These are phyloP conservation scores for Magnolia changhungtana DNA, from an alignment of 164 flowering plant species.

Conservation along the genomic window DNA sequence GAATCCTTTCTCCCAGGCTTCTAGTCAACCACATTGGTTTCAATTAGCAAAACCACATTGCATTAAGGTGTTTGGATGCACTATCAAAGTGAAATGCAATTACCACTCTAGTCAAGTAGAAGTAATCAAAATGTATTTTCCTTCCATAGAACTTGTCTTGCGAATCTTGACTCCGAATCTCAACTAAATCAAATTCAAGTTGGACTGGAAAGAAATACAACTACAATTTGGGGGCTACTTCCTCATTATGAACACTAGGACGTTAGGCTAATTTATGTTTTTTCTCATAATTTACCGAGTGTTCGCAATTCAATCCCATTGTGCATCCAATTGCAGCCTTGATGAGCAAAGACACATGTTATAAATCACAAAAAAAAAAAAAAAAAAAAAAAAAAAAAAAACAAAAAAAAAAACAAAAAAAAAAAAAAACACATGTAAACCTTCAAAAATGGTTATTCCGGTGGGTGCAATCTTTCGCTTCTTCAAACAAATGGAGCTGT, in stretches of 20 bases:
- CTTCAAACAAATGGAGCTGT: conserved; percentile 50
- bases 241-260: not conserved
- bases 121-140: not conserved
- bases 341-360: not conserved
- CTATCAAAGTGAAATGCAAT: not conserved
- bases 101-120: too few relatives aligned
- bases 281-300: too few relatives aligned
- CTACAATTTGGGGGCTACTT: not conserved
- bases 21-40: not conserved
- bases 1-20: conserved; percentile 49
- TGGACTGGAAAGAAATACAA: not conserved
- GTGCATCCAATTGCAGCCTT: not conserved
- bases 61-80: not conserved
- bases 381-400: too few relatives aligned
- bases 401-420: too few relatives aligned
- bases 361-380: too few relatives aligned
- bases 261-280: not conserved
- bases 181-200: too few relatives aligned
- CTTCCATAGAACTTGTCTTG: not conserved
- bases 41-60: not conserved
- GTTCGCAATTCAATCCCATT: not conserved
- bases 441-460: conserved; percentile 55
- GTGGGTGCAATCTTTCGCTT: conserved; percentile 55
- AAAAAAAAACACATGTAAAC: conserved; percentile 15
- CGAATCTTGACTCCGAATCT: not conserved